A percentile compares a stretch with the other conserved stretches of the same genome.
Evolutionary conservation across 78 protist genomes (phyloP).

Genomic region (Diacronema lutheri): DNA sequence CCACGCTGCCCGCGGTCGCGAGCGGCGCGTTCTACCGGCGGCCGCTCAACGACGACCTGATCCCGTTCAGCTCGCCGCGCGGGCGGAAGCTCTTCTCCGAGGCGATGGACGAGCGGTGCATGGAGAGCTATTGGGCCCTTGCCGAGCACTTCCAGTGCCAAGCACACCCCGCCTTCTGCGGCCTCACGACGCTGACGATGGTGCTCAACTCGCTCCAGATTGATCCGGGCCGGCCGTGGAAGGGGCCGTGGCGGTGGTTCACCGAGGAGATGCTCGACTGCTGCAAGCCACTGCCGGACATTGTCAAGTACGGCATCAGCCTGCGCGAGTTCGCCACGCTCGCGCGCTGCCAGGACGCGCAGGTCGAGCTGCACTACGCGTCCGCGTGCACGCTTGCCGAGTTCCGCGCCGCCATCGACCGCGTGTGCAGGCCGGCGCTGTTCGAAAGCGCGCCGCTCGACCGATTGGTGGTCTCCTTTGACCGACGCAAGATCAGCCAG

Average conservation of each 20-base stretch:
- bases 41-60: neutral
- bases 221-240: conserved; percentile 77
- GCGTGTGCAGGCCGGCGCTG: too few relatives aligned
- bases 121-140: conserved; percentile 17
- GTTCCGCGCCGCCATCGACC: too few relatives aligned
- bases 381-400: too few relatives aligned
- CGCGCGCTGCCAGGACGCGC: conserved; percentile 61
- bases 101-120: neutral
- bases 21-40: neutral
- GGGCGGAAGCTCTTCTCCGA: neutral
- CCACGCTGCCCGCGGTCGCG: too few relatives aligned
- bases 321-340: conserved; percentile 58
- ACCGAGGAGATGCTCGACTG: conserved; percentile 76
- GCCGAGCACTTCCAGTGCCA: conserved; percentile 39
- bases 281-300: conserved; percentile 35
- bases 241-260: conserved; percentile 87
- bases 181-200: conserved; percentile 75
- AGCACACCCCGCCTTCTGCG: conserved; percentile 61
- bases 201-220: conserved; percentile 76
- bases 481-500: conserved; percentile 33
- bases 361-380: neutral
- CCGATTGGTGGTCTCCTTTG: conserved; percentile 19
- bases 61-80: neutral
- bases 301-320: conserved; percentile 16
- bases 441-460: too few relatives aligned